Percentiles rank a stretch among this genome's conserved stretches.
These are phyloP conservation scores for Chlamydomonas applanata DNA, from an alignment of 139 green algal genomes.

Conservation along the genomic window DNA sequence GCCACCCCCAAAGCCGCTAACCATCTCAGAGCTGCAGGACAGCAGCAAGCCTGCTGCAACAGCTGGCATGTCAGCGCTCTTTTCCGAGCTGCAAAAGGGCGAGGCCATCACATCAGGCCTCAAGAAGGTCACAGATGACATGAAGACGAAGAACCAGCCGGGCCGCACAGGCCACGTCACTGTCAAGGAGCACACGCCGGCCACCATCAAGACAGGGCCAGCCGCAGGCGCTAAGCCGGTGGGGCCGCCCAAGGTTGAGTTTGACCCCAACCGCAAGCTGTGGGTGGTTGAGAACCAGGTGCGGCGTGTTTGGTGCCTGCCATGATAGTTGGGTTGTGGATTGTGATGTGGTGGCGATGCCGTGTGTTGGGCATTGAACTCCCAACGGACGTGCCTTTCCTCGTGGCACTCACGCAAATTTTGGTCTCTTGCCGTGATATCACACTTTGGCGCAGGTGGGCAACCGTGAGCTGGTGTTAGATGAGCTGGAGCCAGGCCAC, in stretches of 20 bases:
- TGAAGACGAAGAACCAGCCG: constrained; percentile 93
- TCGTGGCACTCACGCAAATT: no score
- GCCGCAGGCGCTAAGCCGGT: constrained; percentile 1
- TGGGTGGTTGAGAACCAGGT: constrained; percentile 88
- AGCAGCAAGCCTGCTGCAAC: background rate
- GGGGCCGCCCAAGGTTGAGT: constrained; percentile 62
- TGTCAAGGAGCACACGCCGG: background rate
- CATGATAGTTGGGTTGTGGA: no score
- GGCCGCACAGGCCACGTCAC: constrained; percentile 66
- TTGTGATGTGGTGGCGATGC: no score
- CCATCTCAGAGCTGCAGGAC: constrained; percentile 25
- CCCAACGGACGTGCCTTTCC: no score
- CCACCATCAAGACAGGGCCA: constrained; percentile 13
- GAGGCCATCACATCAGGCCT: constrained; percentile 78
- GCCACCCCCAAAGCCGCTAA: constrained; percentile 28
- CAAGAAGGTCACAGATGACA: constrained; percentile 90
- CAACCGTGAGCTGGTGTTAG: constrained; percentile 69
- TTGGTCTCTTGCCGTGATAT: no score
- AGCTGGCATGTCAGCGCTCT: constrained; percentile 47
- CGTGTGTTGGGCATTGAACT: no score
- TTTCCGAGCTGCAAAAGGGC: constrained; percentile 73
- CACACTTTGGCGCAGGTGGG: constrained; percentile 32
- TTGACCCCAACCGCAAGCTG: constrained; percentile 81
- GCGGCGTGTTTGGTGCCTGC: background rate
- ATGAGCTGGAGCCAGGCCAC: constrained; percentile 71